Conservation (phyloP, 352 stramenopile species). For the Phytophthora crassamura region DNA sequence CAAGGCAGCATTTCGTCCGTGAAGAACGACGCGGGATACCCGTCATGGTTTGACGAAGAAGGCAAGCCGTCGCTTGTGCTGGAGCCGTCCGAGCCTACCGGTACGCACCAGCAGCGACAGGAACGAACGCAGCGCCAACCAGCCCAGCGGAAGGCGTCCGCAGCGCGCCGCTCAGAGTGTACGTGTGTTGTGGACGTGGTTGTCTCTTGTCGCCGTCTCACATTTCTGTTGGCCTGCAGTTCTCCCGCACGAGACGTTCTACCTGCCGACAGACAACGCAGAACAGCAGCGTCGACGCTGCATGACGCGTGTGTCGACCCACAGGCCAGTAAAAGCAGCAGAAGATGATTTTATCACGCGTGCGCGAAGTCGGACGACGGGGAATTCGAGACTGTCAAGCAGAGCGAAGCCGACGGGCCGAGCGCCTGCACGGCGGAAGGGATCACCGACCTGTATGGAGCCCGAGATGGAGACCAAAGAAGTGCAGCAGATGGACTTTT, state of each 20-base stretch:
- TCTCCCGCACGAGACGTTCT: slow-evolving; percentile 31
- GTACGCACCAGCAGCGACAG: neutral
- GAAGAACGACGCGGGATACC: slow-evolving; percentile 17
- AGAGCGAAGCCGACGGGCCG: slow-evolving; percentile 30
- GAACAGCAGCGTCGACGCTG: slow-evolving; percentile 28
- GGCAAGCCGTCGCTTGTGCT: slow-evolving; percentile 18
- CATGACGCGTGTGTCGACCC: slow-evolving; percentile 25
- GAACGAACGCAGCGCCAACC: neutral
- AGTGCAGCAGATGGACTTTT: slow-evolving; percentile 17
- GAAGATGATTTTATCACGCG: slow-evolving; percentile 21
- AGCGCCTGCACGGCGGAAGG: slow-evolving; percentile 9
- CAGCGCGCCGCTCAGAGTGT: slow-evolving; percentile 29
- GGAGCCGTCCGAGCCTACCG: slow-evolving; percentile 1
- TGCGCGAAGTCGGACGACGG: slow-evolving; percentile 30
- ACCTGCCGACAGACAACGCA: slow-evolving; percentile 27
- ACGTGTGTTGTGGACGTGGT: slow-evolving; percentile 16
- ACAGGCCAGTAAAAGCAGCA: slow-evolving; percentile 7
- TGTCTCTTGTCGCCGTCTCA: slow-evolving; percentile 12
- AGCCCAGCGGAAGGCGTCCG: slow-evolving; percentile 4
- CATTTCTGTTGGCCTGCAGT: slow-evolving; percentile 21
- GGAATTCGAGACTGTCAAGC: slow-evolving; percentile 31
- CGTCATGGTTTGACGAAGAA: slow-evolving; percentile 32
- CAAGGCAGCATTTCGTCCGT: slow-evolving; percentile 28
- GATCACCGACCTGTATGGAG: slow-evolving; percentile 1
- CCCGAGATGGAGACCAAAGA: slow-evolving; percentile 6